Conservation (phyloP, 441 rosid species). For the Syzygium malaccense region DNA sequence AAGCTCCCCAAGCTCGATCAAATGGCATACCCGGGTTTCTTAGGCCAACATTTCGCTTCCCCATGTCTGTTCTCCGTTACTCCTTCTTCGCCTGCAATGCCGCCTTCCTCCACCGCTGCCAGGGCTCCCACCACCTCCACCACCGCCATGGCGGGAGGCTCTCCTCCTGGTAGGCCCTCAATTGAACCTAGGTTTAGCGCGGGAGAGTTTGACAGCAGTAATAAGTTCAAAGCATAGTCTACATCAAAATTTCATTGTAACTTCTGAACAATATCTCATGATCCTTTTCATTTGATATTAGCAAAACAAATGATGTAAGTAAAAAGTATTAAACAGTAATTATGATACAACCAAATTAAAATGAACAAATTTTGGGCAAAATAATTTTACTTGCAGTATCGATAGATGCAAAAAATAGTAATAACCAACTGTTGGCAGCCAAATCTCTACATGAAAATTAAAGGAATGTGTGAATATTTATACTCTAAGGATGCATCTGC, state of each 20-base stretch:
- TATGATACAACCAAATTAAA: not conserved
- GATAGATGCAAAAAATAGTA: not conserved
- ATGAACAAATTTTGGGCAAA: not conserved
- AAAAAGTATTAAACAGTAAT: not conserved
- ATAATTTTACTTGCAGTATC: not conserved
- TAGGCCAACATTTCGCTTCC: not conserved
- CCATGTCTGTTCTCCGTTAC: not conserved
- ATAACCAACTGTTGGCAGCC: not conserved
- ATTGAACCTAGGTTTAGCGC: not conserved
- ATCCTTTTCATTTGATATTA: not conserved
- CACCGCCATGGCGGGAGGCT: not conserved
- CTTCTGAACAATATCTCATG: not conserved
- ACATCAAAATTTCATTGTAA: not conserved
- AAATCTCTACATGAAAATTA: not conserved
- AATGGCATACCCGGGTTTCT: not conserved
- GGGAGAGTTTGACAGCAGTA: not conserved
- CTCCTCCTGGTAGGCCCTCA: not conserved
- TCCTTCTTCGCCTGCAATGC: not conserved
- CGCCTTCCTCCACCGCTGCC: not conserved
- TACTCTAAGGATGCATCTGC: not conserved
- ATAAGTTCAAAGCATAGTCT: not conserved
- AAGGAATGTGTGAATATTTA: not conserved
- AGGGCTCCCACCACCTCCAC: not conserved
- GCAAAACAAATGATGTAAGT: not conserved
- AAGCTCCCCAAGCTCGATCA: not conserved